Conservation (phyloP, 495 filamentous ascomycete species). For the Aspergillus funiculosus region DNA sequence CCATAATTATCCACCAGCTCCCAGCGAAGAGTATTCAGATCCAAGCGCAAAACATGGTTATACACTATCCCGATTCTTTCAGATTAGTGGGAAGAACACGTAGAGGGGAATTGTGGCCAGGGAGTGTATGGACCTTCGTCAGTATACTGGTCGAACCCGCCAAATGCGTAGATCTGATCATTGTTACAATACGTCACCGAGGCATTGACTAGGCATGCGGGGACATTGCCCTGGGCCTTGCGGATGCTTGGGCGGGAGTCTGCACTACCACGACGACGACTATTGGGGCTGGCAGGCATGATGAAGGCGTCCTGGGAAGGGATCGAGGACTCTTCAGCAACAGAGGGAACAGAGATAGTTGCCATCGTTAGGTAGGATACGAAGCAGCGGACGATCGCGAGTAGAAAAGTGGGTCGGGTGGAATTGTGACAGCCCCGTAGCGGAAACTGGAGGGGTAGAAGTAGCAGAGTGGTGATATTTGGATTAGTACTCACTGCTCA, state of each 20-base stretch:
- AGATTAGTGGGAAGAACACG: constrained; percentile 8
- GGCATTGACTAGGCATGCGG: constrained; percentile 93
- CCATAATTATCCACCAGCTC: constrained; percentile 96
- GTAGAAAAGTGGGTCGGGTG: constrained; percentile 36
- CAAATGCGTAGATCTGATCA: constrained; percentile 95
- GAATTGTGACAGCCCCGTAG: constrained; percentile 19
- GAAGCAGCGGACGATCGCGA: constrained; percentile 26
- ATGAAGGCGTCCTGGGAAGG: constrained; percentile 65
- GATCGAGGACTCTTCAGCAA: constrained; percentile 36
- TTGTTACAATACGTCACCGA: constrained; percentile 95
- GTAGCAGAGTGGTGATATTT: constrained; percentile 6
- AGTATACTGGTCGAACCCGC: constrained; percentile 98
- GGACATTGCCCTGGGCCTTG: constrained; percentile 75
- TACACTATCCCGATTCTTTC: constrained; percentile 55
- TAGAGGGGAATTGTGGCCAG: background rate
- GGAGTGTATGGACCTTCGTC: constrained; percentile 61
- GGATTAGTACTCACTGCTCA: background rate
- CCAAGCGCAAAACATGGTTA: constrained; percentile 88
- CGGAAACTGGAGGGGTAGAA: constrained; percentile 11
- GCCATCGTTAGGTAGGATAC: constrained; percentile 26
- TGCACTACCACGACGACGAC: constrained; percentile 52
- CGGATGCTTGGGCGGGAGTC: constrained; percentile 80
- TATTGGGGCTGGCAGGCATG: constrained; percentile 70
- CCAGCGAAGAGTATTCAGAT: constrained; percentile 84
- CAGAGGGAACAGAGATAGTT: constrained; percentile 24